phyloP scores from a whole-genome alignment of 2,329 filamentous ascomycete species.

The Alternaria arbusti region DNA sequence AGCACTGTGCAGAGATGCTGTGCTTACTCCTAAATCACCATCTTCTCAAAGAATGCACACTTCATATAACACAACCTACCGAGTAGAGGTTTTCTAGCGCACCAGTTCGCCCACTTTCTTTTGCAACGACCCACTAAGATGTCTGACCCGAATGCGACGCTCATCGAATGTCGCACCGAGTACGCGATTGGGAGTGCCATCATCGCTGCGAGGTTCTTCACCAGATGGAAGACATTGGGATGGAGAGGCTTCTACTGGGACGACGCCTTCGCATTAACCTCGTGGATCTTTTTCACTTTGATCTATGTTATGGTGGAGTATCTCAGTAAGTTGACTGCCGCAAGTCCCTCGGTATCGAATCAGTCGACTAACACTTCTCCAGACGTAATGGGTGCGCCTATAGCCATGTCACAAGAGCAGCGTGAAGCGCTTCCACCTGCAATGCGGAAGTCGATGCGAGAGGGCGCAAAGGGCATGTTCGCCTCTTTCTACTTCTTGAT shows the following conservation, averaged over 20 bases:
- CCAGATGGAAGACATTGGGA: background rate
- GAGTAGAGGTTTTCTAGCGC: background rate
- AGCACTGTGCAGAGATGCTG: background rate
- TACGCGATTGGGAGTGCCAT: background rate
- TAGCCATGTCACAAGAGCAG: slow-evolving; percentile 4
- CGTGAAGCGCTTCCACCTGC: background rate
- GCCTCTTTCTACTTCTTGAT: background rate
- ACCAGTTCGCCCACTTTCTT: background rate
- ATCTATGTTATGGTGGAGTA: slow-evolving; percentile 3
- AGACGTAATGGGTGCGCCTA: background rate
- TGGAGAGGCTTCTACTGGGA: background rate
- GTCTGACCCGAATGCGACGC: background rate
- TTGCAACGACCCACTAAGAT: background rate
- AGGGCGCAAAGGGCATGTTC: slow-evolving; percentile 2
- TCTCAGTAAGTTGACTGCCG: background rate
- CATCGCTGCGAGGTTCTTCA: background rate
- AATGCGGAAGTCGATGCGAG: background rate
- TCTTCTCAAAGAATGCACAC: background rate
- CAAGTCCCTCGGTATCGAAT: background rate
- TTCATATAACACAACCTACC: background rate
- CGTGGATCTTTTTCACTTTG: background rate
- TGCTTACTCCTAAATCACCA: background rate
- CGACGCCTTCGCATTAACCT: background rate
- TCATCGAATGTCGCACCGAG: background rate
- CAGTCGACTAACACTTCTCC: background rate